Conservation (phyloP, 2,329 filamentous ascomycete genomes). For the Colletotrichum theobromicola region DNA sequence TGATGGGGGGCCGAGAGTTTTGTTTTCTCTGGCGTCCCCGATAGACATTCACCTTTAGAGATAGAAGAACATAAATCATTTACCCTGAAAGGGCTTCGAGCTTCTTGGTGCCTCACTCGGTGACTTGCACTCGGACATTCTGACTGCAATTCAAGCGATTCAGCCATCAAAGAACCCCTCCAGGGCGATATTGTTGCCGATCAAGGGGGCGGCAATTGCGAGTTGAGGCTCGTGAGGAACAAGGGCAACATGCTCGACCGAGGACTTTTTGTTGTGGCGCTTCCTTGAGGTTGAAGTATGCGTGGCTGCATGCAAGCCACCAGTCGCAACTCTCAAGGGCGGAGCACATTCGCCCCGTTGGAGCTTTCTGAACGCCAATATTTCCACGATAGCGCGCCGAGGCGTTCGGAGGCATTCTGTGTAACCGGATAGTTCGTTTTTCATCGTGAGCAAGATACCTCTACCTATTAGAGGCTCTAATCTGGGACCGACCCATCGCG, state of each 20-base stretch:
- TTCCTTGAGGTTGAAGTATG: neutral
- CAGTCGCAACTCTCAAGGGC: neutral
- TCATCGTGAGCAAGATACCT: neutral
- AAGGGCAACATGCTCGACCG: neutral
- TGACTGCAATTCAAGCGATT: neutral
- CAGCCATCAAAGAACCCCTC: neutral
- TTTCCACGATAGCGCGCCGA: neutral
- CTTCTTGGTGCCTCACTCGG: neutral
- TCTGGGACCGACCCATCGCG: neutral
- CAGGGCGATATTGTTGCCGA: neutral
- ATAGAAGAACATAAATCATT: neutral
- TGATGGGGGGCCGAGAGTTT: neutral
- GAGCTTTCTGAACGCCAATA: neutral
- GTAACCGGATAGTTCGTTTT: neutral
- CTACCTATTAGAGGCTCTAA: no score
- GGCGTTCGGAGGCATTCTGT: neutral
- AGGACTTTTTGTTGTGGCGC: neutral
- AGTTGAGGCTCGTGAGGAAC: neutral
- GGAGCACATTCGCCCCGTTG: neutral
- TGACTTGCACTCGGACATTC: neutral
- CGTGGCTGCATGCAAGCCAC: neutral
- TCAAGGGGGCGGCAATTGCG: neutral
- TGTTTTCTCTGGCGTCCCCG: neutral
- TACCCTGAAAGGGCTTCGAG: neutral
- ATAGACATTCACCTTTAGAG: constrained; percentile 1